phyloP scores from a whole-genome alignment of 805 yeast species.

The Saccharomycopsis sp. region DNA sequence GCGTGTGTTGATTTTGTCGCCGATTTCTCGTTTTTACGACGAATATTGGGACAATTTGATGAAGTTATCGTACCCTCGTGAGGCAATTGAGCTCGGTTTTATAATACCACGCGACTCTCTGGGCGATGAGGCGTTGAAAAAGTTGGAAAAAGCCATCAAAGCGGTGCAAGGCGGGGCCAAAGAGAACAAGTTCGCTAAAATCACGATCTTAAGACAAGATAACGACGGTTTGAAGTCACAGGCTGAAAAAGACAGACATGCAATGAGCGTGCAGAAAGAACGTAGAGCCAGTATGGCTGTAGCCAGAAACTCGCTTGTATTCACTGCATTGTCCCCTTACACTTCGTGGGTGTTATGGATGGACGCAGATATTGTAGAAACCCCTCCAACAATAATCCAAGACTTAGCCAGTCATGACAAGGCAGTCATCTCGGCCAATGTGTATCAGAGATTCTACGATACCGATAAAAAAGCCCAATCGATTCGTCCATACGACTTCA shows the following conservation, averaged over 20 bases:
- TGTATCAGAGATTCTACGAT: constrained; percentile 75
- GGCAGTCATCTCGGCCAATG: constrained; percentile 87
- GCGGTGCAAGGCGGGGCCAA: constrained; percentile 57
- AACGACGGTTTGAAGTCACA: constrained; percentile 69
- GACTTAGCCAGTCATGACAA: constrained; percentile 81
- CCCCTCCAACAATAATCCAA: constrained; percentile 77
- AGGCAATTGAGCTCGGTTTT: constrained; percentile 80
- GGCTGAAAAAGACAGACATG: constrained; percentile 85
- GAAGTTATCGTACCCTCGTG: constrained; percentile 74
- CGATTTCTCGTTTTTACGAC: constrained; percentile 79
- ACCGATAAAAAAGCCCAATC: constrained; percentile 43
- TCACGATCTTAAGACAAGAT: constrained; percentile 89
- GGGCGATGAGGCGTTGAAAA: constrained; percentile 73
- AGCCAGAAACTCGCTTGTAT: constrained; percentile 86
- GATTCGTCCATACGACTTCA: constrained; percentile 88
- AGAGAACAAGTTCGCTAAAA: constrained; percentile 65
- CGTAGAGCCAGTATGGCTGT: constrained; percentile 88
- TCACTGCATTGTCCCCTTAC: constrained; percentile 81
- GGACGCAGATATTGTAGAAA: constrained; percentile 89
- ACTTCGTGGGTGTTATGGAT: constrained; percentile 96
- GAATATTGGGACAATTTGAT: constrained; percentile 85
- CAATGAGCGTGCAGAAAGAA: constrained; percentile 75
- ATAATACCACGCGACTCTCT: constrained; percentile 77
- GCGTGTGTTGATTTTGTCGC: constrained; percentile 79
- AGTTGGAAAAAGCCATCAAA: constrained; percentile 71